Percentiles rank a stretch among this genome's conserved stretches.
phyloP scores from a whole-genome alignment of 2,329 filamentous ascomycete genomes.

The Diaporthe citriasiana region DNA sequence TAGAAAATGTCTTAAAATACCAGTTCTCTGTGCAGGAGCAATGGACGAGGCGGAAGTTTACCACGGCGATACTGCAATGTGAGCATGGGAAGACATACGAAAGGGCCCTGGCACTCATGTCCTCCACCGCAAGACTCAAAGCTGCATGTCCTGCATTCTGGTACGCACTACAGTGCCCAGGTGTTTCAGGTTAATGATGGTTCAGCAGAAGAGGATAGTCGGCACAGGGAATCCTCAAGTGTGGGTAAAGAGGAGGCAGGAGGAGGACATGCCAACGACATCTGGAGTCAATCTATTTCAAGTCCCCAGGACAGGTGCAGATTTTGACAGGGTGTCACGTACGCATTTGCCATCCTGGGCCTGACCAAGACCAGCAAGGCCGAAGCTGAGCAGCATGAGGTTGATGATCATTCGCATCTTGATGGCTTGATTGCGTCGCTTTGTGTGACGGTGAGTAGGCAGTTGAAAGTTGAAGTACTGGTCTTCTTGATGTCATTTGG shows the following conservation, averaged over 20 bases:
- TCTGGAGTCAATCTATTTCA: not conserved
- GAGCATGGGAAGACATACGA: not conserved
- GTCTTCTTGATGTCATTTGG: not conserved
- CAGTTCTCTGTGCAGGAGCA: no score
- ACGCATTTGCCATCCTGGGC: not conserved
- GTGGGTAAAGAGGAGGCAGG: not conserved
- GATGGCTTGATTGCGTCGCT: not conserved
- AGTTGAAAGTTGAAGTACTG: not conserved
- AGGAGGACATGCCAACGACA: no score
- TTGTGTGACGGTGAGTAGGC: fast-evolving
- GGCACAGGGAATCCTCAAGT: not conserved
- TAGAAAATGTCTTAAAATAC: fast-evolving
- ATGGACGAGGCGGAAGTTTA: not conserved
- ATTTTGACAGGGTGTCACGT: not conserved
- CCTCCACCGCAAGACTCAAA: not conserved
- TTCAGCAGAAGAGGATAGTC: not conserved
- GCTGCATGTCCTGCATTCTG: not conserved
- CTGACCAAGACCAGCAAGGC: not conserved
- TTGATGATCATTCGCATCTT: not conserved
- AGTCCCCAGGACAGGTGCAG: not conserved
- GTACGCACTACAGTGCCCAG: not conserved
- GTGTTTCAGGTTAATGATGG: not conserved
- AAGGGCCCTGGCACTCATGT: not conserved
- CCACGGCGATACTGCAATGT: not conserved
- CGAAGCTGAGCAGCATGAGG: not conserved